A percentile compares a stretch with the other conserved stretches of the same genome.
These are phyloP conservation scores for Sanghuangporus baumii DNA, from an alignment of 1,284 basidiomycete genomes.

Conservation along the genomic window DNA sequence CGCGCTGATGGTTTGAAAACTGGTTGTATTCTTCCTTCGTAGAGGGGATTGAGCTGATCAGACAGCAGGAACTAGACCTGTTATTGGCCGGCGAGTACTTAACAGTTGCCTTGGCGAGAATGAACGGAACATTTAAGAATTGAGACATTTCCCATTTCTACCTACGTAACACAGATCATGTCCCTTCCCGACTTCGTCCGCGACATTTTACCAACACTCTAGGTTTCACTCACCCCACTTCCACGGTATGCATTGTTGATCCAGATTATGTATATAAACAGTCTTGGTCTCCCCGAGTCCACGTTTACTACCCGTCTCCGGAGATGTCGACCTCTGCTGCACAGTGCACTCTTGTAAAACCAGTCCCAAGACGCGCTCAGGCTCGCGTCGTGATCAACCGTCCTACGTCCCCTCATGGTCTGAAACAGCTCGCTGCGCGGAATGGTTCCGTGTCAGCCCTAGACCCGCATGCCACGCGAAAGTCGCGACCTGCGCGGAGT, in stretches of 20 bases:
- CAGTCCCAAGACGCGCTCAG: slow-evolving; percentile 3
- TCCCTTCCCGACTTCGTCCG: not conserved
- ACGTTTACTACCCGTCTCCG: not conserved
- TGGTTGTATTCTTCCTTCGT: not conserved
- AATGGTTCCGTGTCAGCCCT: slow-evolving; percentile 60
- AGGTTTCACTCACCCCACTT: not conserved
- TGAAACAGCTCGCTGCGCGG: slow-evolving; percentile 42
- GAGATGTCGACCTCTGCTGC: not conserved
- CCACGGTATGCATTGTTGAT: not conserved
- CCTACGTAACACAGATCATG: not conserved
- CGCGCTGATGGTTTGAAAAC: not conserved
- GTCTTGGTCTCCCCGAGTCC: not conserved
- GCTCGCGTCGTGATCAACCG: not conserved
- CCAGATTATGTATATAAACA: not conserved
- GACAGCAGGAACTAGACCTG: too few species aligned
- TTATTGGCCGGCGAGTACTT: not conserved
- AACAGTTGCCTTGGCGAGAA: not conserved
- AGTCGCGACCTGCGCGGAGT: slow-evolving; percentile 48
- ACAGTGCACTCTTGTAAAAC: not conserved
- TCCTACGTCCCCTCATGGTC: slow-evolving; percentile 14
- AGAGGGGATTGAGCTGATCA: too few species aligned
- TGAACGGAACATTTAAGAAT: not conserved
- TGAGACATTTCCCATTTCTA: not conserved
- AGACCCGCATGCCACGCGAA: slow-evolving; percentile 58
- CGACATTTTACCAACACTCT: not conserved